phyloP scores from a whole-genome alignment of 345 rosid species.

The Microcos paniculata region DNA sequence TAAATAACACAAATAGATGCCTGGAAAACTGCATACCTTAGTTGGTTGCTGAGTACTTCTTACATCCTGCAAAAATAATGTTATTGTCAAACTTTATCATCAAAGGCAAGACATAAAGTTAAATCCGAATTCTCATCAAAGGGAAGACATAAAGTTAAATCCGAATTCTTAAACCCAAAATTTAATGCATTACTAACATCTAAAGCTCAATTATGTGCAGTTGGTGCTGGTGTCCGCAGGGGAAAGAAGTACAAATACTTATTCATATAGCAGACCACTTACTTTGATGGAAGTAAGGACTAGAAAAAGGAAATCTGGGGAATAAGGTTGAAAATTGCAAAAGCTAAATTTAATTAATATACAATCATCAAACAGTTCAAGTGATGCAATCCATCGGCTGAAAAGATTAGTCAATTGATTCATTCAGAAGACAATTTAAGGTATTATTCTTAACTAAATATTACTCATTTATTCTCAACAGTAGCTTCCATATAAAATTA shows the following conservation, averaged over 20 bases:
- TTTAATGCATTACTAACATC: background rate
- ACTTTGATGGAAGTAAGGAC: background rate
- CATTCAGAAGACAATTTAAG: background rate
- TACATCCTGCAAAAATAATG: slow-evolving; percentile 33
- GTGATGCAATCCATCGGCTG: background rate
- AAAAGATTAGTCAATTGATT: background rate
- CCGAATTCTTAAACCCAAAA: background rate
- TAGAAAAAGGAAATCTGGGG: background rate
- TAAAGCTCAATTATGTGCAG: background rate
- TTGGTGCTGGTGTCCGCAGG: background rate
- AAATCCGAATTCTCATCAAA: background rate
- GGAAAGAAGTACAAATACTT: background rate
- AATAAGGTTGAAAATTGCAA: background rate
- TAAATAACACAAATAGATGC: background rate
- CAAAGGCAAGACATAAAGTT: slow-evolving; percentile 1
- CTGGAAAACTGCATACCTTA: slow-evolving; percentile 29
- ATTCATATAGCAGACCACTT: background rate
- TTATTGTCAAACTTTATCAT: background rate
- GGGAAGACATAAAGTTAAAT: background rate
- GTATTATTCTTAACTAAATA: background rate
- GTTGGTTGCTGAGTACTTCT: slow-evolving; percentile 38
- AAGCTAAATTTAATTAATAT: background rate
- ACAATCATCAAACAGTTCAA: background rate
- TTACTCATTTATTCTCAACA: background rate
- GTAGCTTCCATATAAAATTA: background rate